Evolutionary conservation across 2,329 filamentous ascomycete genomes (phyloP).

Genomic region (Ophiosphaerella herpotricha): DNA sequence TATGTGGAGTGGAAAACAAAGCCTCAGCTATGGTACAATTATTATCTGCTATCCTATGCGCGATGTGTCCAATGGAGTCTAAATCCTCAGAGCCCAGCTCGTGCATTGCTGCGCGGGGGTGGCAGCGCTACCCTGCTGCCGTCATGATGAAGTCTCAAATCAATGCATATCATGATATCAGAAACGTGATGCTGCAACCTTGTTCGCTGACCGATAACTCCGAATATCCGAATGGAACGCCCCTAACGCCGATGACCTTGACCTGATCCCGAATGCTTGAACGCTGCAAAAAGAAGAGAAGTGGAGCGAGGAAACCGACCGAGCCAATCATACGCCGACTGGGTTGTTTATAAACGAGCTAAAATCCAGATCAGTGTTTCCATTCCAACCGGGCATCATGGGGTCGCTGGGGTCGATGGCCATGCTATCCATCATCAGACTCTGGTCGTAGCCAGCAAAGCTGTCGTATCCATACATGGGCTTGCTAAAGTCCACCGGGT

Average conservation of each 20-base stretch:
- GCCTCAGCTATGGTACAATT: slow-evolving; percentile 4
- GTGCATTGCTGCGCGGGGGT: background rate
- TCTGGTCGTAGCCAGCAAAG: slow-evolving; percentile 38
- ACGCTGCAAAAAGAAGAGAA: slow-evolving; percentile 36
- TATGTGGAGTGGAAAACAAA: too few species aligned
- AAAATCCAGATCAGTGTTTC: slow-evolving; percentile 42
- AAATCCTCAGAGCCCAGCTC: background rate
- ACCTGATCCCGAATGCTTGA: slow-evolving; percentile 25
- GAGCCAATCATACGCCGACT: slow-evolving; percentile 34
- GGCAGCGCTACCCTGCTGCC: slow-evolving; percentile 6
- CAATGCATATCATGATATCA: slow-evolving; percentile 11
- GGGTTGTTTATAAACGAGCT: slow-evolving; percentile 44
- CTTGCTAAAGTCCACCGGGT: slow-evolving; percentile 42
- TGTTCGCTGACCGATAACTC: slow-evolving; percentile 3
- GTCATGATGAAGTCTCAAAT: slow-evolving; percentile 35
- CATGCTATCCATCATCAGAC: slow-evolving; percentile 40
- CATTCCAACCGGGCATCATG: slow-evolving; percentile 44
- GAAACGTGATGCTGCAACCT: slow-evolving; percentile 12
- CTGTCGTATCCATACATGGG: slow-evolving; percentile 40
- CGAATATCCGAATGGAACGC: slow-evolving; percentile 1
- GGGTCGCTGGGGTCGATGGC: slow-evolving; percentile 35
- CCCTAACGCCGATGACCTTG: slow-evolving; percentile 12
- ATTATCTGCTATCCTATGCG: slow-evolving; percentile 5
- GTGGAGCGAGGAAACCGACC: slow-evolving; percentile 18
- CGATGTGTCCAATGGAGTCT: background rate